phyloP scores from a whole-genome alignment of 306 rosid species.

The Prunus campanulata region DNA sequence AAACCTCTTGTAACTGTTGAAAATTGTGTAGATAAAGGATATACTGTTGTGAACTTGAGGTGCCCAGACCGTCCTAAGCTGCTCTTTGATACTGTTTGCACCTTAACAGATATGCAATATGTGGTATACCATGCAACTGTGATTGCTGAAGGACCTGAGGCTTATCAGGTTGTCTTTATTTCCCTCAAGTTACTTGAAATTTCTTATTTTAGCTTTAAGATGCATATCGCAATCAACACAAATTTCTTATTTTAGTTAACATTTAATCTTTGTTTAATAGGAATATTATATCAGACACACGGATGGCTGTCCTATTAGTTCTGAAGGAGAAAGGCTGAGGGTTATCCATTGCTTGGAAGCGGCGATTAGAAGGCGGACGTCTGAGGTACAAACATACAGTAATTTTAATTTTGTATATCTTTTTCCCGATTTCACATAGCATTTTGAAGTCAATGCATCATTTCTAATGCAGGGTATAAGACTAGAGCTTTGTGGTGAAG shows the following conservation, averaged over 20 bases:
- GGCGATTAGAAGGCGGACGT: conserved; percentile 77
- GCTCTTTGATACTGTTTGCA: conserved; percentile 80
- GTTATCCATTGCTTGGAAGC: conserved; percentile 95
- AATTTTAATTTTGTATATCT: not conserved
- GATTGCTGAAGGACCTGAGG: conserved; percentile 92
- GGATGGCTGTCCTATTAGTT: conserved; percentile 83
- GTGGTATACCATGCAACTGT: conserved; percentile 91
- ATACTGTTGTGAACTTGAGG: conserved; percentile 91
- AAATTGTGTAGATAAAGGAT: conserved; percentile 74
- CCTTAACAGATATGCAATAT: conserved; percentile 94
- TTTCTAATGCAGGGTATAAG: conserved; percentile 68
- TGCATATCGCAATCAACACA: not conserved
- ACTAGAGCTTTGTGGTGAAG: conserved; percentile 83
- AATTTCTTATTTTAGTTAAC: not conserved
- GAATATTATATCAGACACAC: conserved; percentile 86
- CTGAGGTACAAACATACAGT: conserved; percentile 53
- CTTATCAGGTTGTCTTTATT: conserved; percentile 65
- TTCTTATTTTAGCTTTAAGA: not conserved
- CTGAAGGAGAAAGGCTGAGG: conserved; percentile 93
- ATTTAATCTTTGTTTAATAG: conserved; percentile 30
- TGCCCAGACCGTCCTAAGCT: conserved; percentile 89
- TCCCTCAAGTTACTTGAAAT: not conserved
- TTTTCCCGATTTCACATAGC: not conserved
- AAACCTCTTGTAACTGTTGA: conserved; percentile 68
- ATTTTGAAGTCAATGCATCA: not conserved